Conservation (phyloP, 257 asterid species). For the Capsicum baccatum region DNA sequence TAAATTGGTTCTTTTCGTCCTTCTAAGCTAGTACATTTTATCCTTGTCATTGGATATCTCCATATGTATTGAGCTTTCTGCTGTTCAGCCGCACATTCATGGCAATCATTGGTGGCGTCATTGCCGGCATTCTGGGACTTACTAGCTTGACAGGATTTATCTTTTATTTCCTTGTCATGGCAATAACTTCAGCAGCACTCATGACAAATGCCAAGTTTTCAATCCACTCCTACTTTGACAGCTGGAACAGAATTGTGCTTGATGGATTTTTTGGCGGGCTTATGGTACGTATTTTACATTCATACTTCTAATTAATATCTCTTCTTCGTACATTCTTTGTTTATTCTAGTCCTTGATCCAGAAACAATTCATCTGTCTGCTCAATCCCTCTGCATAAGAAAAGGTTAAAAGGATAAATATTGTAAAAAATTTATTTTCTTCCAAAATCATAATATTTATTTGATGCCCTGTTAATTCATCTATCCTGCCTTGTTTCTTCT, state of each 20-base stretch:
- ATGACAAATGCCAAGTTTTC: slow-evolving; percentile 86
- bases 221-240: slow-evolving; percentile 73
- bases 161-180: slow-evolving; percentile 84
- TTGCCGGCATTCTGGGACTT: slow-evolving; percentile 83
- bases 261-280: slow-evolving; percentile 94
- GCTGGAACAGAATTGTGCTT: slow-evolving; percentile 76
- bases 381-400: not conserved
- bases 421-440: not conserved
- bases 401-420: not conserved
- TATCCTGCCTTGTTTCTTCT: not conserved
- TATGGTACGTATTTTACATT: slow-evolving; percentile 52
- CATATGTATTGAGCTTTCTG: slow-evolving; percentile 10
- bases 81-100: slow-evolving; percentile 85
- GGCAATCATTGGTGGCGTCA: slow-evolving; percentile 92
- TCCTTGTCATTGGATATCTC: slow-evolving; percentile 21
- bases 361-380: not conserved
- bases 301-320: slow-evolving; percentile 3
- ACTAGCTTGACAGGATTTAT: slow-evolving; percentile 79
- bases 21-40: not conserved
- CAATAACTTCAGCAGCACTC: slow-evolving; percentile 81
- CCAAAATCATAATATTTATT: not conserved
- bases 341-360: slow-evolving; percentile 11
- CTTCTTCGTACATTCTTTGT: slow-evolving; percentile 24
- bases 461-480: not conserved
- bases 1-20: not conserved